phyloP scores from a whole-genome alignment of 2,329 filamentous ascomycete genomes.

The Canariomyces notabilis region DNA sequence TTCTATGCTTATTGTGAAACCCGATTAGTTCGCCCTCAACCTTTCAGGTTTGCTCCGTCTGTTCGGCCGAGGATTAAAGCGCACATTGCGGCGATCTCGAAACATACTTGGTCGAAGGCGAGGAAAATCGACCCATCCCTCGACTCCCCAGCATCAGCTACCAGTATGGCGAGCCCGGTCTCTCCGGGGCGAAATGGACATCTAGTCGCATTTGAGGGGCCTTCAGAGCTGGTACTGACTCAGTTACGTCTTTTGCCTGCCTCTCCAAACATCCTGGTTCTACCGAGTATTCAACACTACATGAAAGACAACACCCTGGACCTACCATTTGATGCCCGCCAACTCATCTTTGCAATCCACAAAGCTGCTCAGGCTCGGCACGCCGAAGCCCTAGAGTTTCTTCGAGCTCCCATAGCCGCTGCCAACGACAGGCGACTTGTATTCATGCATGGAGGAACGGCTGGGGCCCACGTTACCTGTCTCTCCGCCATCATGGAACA shows the following conservation, averaged over 20 bases:
- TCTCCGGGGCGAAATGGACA: slow-evolving; percentile 37
- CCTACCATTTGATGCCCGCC: slow-evolving; percentile 27
- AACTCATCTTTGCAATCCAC: slow-evolving; percentile 45
- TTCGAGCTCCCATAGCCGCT: slow-evolving; percentile 40
- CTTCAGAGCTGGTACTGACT: slow-evolving; percentile 49
- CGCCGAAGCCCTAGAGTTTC: slow-evolving; percentile 46
- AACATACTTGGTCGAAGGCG: neutral
- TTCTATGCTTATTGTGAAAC: neutral
- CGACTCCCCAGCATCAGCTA: slow-evolving; percentile 10
- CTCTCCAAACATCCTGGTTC: slow-evolving; percentile 52
- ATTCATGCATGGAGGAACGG: slow-evolving; percentile 56
- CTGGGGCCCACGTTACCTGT: slow-evolving; percentile 50
- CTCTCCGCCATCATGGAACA: slow-evolving; percentile 50
- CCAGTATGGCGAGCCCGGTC: slow-evolving; percentile 25
- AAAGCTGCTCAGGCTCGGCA: slow-evolving; percentile 43
- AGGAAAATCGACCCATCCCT: neutral
- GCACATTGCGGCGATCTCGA: slow-evolving; percentile 3
- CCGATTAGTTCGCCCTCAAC: neutral
- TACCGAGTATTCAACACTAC: slow-evolving; percentile 49
- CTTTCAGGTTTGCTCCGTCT: neutral
- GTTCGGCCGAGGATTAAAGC: neutral
- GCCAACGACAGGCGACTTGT: slow-evolving; percentile 48
- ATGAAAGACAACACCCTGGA: slow-evolving; percentile 30
- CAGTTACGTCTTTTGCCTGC: slow-evolving; percentile 56
- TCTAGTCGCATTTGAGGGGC: slow-evolving; percentile 57